These are phyloP conservation scores for Salvia rosmarinus DNA, from an alignment of 257 asterid genomes.

Conservation along the genomic window DNA sequence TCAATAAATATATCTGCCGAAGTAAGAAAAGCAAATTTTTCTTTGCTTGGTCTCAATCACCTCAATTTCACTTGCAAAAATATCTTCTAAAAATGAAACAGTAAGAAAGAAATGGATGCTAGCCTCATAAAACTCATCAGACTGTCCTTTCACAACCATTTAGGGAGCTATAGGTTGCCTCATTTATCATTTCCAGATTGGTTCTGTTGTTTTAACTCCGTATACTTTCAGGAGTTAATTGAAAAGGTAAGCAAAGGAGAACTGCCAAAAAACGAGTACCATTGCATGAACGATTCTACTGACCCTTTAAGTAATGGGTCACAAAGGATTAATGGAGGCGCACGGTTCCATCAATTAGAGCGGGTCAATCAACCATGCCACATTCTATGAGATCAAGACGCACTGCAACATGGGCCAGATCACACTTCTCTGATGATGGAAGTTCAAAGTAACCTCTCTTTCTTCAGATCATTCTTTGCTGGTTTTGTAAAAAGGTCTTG, in stretches of 20 bases:
- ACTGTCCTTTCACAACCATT: no score
- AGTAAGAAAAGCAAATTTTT: no score
- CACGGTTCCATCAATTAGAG: constrained; percentile 47
- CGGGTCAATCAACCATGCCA: constrained; percentile 52
- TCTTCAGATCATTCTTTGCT: not conserved
- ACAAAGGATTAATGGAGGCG: constrained; percentile 37
- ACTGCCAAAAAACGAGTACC: constrained; percentile 70
- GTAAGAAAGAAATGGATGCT: no score
- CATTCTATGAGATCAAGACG: constrained; percentile 82
- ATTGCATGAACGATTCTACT: constrained; percentile 60
- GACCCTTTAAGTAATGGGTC: constrained; percentile 36
- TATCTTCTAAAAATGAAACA: no score
- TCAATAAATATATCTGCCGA: no score
- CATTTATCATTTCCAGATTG: not conserved
- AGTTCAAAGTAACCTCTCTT: constrained; percentile 56
- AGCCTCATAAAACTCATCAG: no score
- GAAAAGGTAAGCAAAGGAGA: constrained; percentile 76
- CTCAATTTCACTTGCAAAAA: no score
- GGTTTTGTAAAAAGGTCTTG: not conserved
- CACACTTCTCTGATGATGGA: constrained; percentile 72
- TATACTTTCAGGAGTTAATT: constrained; percentile 57
- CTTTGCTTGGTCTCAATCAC: no score
- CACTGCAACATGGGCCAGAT: constrained; percentile 79
- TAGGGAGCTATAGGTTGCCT: no score
- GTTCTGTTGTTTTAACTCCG: constrained; percentile 11